These are phyloP conservation scores for Bimuria novae-zelandiae DNA, from an alignment of 2,329 filamentous ascomycete species.

Conservation along the genomic window DNA sequence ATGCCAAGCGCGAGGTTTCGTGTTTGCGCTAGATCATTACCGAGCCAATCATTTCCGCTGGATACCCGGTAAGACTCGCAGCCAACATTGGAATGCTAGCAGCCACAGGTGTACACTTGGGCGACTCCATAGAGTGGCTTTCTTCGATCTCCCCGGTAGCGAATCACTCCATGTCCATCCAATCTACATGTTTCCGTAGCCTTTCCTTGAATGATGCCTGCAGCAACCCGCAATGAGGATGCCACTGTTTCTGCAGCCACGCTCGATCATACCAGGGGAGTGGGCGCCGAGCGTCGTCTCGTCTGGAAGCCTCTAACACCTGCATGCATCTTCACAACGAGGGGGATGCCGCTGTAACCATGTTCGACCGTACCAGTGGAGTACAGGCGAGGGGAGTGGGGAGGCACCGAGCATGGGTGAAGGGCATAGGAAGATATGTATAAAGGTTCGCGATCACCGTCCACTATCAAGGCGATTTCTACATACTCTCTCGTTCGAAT, in stretches of 20 bases:
- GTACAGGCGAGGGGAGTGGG: background rate
- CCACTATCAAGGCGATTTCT: constrained; percentile 6
- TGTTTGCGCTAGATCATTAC: no score
- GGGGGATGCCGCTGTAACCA: constrained; percentile 1
- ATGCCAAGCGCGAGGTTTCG: no score
- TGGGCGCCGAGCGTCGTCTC: background rate
- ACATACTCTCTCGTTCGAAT: constrained; percentile 2
- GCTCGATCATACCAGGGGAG: background rate
- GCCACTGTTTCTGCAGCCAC: background rate
- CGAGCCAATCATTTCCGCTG: no score
- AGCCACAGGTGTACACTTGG: background rate
- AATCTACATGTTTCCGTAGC: background rate
- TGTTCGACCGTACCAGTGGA: background rate
- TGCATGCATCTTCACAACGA: constrained; percentile 1
- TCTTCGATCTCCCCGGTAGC: background rate
- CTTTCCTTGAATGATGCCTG: background rate
- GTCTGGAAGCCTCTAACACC: constrained; percentile 6
- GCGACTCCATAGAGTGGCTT: background rate
- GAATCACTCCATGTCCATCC: background rate
- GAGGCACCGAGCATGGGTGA: constrained; percentile 1
- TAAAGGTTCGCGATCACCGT: constrained; percentile 8
- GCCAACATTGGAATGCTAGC: no score
- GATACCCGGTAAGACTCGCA: no score
- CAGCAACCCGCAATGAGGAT: background rate
- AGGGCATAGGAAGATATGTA: constrained; percentile 7